phyloP scores from a whole-genome alignment of 768 basidiomycete genomes.

The Boletellus ananiceps region DNA sequence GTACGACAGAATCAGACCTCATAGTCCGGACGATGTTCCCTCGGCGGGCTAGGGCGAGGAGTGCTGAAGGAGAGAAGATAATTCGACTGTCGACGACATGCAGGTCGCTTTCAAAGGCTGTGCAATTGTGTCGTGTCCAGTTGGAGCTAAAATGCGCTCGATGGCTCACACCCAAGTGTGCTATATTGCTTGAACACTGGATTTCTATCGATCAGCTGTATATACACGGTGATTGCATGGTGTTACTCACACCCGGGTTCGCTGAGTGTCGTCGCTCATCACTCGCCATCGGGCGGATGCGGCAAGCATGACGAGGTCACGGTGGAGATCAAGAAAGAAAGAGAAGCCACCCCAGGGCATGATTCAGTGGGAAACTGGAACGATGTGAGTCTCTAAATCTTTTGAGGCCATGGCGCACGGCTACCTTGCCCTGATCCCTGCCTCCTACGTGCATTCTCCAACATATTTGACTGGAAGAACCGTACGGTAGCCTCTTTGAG shows the following conservation, averaged over 20 bases:
- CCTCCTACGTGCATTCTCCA: background rate
- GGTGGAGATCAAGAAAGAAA: background rate
- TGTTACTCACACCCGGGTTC: constrained; percentile 3
- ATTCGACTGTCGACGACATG: background rate
- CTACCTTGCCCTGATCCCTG: constrained; percentile 27
- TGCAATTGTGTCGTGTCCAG: constrained; percentile 14
- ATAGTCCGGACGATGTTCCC: background rate
- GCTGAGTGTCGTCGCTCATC: constrained; percentile 12
- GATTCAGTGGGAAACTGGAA: background rate
- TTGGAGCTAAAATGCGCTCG: constrained; percentile 7
- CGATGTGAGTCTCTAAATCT: constrained; percentile 8
- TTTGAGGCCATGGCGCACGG: constrained; percentile 8
- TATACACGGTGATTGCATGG: constrained; percentile 11
- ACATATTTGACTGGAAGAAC: background rate
- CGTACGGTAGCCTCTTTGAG: background rate
- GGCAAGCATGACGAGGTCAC: constrained; percentile 3
- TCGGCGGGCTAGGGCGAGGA: background rate
- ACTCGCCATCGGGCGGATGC: constrained; percentile 18
- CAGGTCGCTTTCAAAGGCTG: constrained; percentile 20
- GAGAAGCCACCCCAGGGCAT: background rate
- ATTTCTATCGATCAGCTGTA: constrained; percentile 9
- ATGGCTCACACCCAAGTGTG: constrained; percentile 1
- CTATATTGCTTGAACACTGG: background rate
- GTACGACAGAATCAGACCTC: background rate
- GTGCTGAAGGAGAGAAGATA: background rate